Evolutionary conservation across 106 monocot genomes (phyloP).

Genomic region (Apostasia shenzhenica): DNA sequence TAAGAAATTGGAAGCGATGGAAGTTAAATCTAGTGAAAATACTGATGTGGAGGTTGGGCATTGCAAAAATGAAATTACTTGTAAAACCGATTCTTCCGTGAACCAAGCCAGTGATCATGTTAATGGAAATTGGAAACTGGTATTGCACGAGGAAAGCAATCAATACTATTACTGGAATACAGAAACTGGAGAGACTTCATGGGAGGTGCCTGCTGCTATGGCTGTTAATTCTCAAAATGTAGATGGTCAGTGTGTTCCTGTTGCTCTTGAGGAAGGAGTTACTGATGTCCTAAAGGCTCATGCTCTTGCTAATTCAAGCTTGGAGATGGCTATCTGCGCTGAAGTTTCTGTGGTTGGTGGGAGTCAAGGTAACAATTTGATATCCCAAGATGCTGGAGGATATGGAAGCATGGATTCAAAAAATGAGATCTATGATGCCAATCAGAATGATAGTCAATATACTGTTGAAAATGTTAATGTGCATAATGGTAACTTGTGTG

Average conservation of each 20-base stretch:
- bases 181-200: conserved; percentile 90
- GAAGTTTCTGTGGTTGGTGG: conserved; percentile 18
- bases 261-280: conserved; percentile 11
- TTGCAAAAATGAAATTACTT: conserved; percentile 13
- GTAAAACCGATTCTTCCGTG: conserved; percentile 24
- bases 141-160: conserved; percentile 76
- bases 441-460: conserved; percentile 19
- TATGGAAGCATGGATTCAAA: conserved; percentile 12
- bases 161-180: conserved; percentile 95
- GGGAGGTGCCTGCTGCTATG: conserved; percentile 64
- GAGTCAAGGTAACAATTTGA: conserved; percentile 8
- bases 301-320: conserved; percentile 1
- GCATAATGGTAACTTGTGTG: background rate
- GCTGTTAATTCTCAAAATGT: conserved; percentile 9
- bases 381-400: conserved; percentile 8
- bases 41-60: conserved; percentile 7
- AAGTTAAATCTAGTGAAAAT: conserved; percentile 11
- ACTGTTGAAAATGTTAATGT: background rate
- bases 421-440: conserved; percentile 18
- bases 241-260: conserved; percentile 20
- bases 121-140: conserved; percentile 68
- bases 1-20: conserved; percentile 1
- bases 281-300: conserved; percentile 8
- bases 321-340: background rate
- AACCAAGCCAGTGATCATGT: conserved; percentile 37